Evolutionary conservation across 805 yeast species (phyloP).

Genomic region (Yueomyces sp.): DNA sequence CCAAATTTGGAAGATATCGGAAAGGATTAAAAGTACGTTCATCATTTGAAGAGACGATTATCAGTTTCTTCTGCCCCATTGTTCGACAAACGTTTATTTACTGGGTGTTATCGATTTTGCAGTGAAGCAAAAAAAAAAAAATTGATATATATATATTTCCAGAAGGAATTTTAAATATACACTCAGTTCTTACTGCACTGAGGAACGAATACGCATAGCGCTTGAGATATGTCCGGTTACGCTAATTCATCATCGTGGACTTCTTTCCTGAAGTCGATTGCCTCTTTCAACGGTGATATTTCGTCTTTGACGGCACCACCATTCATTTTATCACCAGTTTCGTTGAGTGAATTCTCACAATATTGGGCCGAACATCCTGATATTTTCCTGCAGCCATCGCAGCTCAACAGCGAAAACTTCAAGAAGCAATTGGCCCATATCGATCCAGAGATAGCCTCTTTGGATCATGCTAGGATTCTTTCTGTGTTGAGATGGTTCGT

Average conservation of each 20-base stretch:
- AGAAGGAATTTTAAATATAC: no score
- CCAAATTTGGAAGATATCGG: no score
- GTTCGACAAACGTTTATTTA: no score
- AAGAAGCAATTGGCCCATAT: slow-evolving; percentile 13
- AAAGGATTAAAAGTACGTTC: no score
- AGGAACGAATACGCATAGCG: no score
- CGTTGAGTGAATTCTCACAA: slow-evolving; percentile 81
- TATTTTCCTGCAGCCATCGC: slow-evolving; percentile 60
- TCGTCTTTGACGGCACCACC: slow-evolving; percentile 96
- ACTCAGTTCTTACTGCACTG: no score
- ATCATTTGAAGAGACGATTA: no score
- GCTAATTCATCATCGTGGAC: slow-evolving; percentile 62
- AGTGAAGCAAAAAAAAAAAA: no score
- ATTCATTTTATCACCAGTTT: slow-evolving; percentile 82
- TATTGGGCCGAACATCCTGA: slow-evolving; percentile 95
- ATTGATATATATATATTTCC: no score
- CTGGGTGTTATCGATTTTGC: no score
- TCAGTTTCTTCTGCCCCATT: no score
- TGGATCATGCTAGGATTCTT: slow-evolving; percentile 38
- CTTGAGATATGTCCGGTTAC: slow-evolving; percentile 19
- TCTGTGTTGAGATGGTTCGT: slow-evolving; percentile 85
- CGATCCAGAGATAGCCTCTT: slow-evolving; percentile 26
- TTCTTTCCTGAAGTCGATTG: slow-evolving; percentile 78
- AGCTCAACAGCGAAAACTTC: slow-evolving; percentile 16
- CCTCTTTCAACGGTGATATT: slow-evolving; percentile 87